phyloP scores from a whole-genome alignment of 768 basidiomycete species.

The Coprinopsis sp. region DNA sequence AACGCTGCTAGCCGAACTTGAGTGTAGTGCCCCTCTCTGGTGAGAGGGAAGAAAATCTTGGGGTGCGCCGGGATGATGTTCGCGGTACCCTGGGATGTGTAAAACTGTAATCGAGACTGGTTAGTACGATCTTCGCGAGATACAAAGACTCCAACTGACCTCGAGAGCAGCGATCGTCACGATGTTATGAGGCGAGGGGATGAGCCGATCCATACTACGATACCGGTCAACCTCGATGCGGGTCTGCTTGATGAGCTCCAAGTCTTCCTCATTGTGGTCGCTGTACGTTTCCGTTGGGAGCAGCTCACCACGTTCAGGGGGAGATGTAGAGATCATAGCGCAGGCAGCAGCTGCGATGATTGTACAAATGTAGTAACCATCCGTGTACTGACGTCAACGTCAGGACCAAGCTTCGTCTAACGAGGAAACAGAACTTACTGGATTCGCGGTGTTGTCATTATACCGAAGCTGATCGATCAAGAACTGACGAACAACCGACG shows the following conservation, averaged over 20 bases:
- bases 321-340: constrained; percentile 68
- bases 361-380: constrained; percentile 85
- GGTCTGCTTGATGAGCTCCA: constrained; percentile 66
- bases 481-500: constrained; percentile 79
- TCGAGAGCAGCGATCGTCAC: constrained; percentile 89
- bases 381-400: constrained; percentile 61
- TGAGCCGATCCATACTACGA: constrained; percentile 90
- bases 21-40: constrained; percentile 90
- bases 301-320: constrained; percentile 79
- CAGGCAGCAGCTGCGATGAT: constrained; percentile 80
- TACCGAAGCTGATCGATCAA: constrained; percentile 90
- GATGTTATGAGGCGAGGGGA: constrained; percentile 91
- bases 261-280: constrained; percentile 66
- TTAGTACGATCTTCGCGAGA: neutral
- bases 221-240: constrained; percentile 84
- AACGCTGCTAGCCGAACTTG: constrained; percentile 92
- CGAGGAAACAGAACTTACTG: constrained; percentile 42
- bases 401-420: neutral
- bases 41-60: constrained; percentile 79
- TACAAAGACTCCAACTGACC: constrained; percentile 43
- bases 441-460: constrained; percentile 92
- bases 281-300: constrained; percentile 61
- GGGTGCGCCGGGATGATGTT: constrained; percentile 75
- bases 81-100: constrained; percentile 71
- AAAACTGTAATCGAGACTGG: constrained; percentile 49